Conservation (phyloP, 208 protist species). For the Trypanosoma avium region DNA sequence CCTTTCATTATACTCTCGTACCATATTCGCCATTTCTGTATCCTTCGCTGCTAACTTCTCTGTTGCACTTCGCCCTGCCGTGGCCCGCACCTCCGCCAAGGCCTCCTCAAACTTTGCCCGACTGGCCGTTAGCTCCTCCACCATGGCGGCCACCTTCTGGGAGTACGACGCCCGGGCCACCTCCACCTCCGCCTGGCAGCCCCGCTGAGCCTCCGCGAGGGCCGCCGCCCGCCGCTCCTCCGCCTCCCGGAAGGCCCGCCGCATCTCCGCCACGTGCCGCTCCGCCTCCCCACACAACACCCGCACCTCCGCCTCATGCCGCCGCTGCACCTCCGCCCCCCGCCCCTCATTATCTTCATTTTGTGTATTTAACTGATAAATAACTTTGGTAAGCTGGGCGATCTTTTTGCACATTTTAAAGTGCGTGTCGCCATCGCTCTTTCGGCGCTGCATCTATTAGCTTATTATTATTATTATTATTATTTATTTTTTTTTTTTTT, state of each 20-base stretch:
- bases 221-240: slow-evolving; percentile 26
- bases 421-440: slow-evolving; percentile 75
- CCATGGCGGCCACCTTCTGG: slow-evolving; percentile 36
- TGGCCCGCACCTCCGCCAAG: slow-evolving; percentile 30
- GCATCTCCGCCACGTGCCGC: slow-evolving; percentile 38
- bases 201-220: slow-evolving; percentile 27
- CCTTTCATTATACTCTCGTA: slow-evolving; percentile 91
- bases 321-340: slow-evolving; percentile 48
- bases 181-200: slow-evolving; percentile 34
- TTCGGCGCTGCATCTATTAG: slow-evolving; percentile 5
- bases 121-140: slow-evolving; percentile 37
- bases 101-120: slow-evolving; percentile 49
- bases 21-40: slow-evolving; percentile 63
- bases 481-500: not conserved
- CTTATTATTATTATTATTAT: not conserved
- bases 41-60: slow-evolving; percentile 53
- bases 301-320: slow-evolving; percentile 86
- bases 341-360: slow-evolving; percentile 94
- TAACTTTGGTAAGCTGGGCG: slow-evolving; percentile 96
- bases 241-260: slow-evolving; percentile 26
- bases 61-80: slow-evolving; percentile 20
- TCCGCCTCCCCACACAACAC: slow-evolving; percentile 79
- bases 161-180: slow-evolving; percentile 42
- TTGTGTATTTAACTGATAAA: slow-evolving; percentile 95
- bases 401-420: slow-evolving; percentile 97